Evolutionary conservation across 768 basidiomycete genomes (phyloP).

Genomic region (Boletus subcaerulescens): DNA sequence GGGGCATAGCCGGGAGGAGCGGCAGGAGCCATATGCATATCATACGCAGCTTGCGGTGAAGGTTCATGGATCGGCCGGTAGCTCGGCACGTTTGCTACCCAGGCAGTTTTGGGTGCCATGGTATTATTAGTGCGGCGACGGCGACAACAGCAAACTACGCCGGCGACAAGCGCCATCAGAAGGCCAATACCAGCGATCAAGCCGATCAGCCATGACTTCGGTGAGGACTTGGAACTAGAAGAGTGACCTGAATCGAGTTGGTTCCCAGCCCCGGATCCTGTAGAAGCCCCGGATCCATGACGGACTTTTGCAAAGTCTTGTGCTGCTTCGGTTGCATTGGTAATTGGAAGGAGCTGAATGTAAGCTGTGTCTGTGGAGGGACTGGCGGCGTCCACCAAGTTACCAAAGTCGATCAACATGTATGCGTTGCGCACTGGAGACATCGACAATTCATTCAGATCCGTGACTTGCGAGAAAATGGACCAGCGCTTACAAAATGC

Average conservation of each 20-base stretch:
- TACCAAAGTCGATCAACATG: constrained; percentile 60
- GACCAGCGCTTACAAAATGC: constrained; percentile 50
- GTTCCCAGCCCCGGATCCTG: too few species aligned
- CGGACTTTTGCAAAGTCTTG: constrained; percentile 15
- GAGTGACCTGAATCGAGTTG: too few species aligned
- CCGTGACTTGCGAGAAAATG: not conserved
- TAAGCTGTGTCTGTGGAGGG: constrained; percentile 45
- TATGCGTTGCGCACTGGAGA: constrained; percentile 63
- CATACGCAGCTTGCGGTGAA: constrained; percentile 28
- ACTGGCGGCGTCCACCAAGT: constrained; percentile 45
- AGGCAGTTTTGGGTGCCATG: not conserved
- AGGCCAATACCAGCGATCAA: constrained; percentile 10
- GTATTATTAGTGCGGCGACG: constrained; percentile 14
- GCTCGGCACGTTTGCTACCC: constrained; percentile 3
- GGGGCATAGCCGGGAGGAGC: not conserved
- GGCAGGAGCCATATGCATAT: constrained; percentile 23
- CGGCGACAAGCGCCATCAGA: not conserved
- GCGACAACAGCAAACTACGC: constrained; percentile 1
- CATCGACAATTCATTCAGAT: not conserved
- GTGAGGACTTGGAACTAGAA: constrained; percentile 17
- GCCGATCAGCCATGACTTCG: constrained; percentile 11
- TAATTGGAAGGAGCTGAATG: constrained; percentile 60
- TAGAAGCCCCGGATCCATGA: too few species aligned
- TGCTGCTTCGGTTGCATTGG: constrained; percentile 42
- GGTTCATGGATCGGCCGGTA: constrained; percentile 26